Base-by-base conservation (phyloP, 768 basidiomycete species). In the Obba rivulosa region DNA sequence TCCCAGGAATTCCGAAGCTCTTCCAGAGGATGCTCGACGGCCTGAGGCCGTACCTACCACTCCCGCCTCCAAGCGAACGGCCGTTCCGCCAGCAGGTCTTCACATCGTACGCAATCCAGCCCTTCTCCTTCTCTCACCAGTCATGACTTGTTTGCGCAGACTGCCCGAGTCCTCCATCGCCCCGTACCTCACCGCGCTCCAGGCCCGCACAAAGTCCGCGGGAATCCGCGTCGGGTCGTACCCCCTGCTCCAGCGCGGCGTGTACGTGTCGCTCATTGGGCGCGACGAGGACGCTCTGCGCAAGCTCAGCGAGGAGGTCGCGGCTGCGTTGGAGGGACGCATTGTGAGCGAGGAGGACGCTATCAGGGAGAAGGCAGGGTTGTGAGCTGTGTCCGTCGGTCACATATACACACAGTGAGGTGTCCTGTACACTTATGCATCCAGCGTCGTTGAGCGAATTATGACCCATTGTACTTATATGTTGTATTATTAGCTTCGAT, bases 1-100 rank as follows among this genome's bases (percentile, higher is more conserved):
- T 97, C 67, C 94, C 94, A 0, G 94, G 94, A 24, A 90, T 96
- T 39, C 94, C 94, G 0, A 67, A 73, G 3, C 74, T 95, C 24
- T 95, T 94, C 69, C 81, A 86, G 57, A 80, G 78, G 64, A 85
- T 97, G 74, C 68, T 96, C 31, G 76, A 82, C 46, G 80, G 76
- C 17, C 69, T 94, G 18, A 79, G 79, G 13, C 79, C 80, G 8
- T 89, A 82, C 62, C 68, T 97, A 1, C 82, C 89, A 1, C 75
- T 97, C 21, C 92, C 92, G 13, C 88, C 90, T 0, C 70, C 74
- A 8, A 69, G 72, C 24, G 79, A 85, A 58, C 82, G 88, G 49
- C 92, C 90, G 0, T 77, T 76, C 62, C 75, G 92, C 41, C 79
- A 89, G 38, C 85, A 94, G 59, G 77, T 96, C 7, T 92, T 87